Evolutionary conservation across 805 yeast genomes (phyloP).

Genomic region (Yarrowia sp.): DNA sequence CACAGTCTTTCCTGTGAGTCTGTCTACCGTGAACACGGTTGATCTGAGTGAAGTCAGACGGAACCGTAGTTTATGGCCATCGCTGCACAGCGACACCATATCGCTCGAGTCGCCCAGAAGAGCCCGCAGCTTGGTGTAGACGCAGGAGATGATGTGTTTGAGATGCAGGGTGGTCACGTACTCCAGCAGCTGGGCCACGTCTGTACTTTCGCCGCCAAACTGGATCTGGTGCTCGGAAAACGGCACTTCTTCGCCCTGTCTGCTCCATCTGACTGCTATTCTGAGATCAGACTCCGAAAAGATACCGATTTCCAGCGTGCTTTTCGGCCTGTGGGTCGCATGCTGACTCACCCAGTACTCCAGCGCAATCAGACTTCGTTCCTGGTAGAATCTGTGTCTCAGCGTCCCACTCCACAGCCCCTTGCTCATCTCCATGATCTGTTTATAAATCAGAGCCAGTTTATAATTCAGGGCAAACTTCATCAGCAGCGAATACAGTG

Average conservation of each 20-base stretch:
- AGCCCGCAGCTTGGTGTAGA: constrained; percentile 41
- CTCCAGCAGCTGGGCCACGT: constrained; percentile 53
- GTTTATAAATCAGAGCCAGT: constrained; percentile 64
- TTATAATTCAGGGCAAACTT: constrained; percentile 69
- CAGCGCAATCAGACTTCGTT: constrained; percentile 60
- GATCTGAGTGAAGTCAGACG: constrained; percentile 42
- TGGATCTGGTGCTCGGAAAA: constrained; percentile 25
- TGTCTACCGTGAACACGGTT: constrained; percentile 44
- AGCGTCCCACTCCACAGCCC: constrained; percentile 66
- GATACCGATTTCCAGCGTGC: constrained; percentile 69
- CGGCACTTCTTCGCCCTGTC: constrained; percentile 58
- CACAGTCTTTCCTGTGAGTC: constrained; percentile 43
- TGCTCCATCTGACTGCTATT: constrained; percentile 63
- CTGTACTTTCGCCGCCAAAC: constrained; percentile 43
- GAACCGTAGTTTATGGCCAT: constrained; percentile 41
- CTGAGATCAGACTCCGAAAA: constrained; percentile 47
- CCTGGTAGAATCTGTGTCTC: constrained; percentile 63
- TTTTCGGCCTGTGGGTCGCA: constrained; percentile 50
- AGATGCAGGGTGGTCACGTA: constrained; percentile 54
- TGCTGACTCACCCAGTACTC: constrained; percentile 69
- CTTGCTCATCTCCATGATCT: constrained; percentile 59
- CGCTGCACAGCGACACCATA: constrained; percentile 29
- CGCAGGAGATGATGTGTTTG: constrained; percentile 50
- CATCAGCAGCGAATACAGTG: constrained; percentile 64
- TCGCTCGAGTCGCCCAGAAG: constrained; percentile 25